A percentile compares a stretch with the other conserved stretches of the same genome.
These are phyloP conservation scores for Tilletia setariae DNA, from an alignment of 1,284 basidiomycete genomes.

Conservation along the genomic window DNA sequence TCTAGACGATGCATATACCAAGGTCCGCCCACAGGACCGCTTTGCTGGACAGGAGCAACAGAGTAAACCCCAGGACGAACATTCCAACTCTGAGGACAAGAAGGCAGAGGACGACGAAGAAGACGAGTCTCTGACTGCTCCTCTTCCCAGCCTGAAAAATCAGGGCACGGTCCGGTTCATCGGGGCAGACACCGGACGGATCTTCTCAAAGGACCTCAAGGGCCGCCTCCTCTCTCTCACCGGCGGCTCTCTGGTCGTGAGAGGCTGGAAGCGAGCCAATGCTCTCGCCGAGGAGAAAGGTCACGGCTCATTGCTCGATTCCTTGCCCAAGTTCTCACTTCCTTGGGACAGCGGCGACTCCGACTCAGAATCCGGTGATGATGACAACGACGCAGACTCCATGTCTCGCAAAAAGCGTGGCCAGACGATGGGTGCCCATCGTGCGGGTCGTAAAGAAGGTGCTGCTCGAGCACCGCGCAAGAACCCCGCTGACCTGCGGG, in stretches of 20 bases:
- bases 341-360: conserved; percentile 28
- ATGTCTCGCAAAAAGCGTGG: conserved; percentile 22
- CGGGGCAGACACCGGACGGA: conserved; percentile 48
- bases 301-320: conserved; percentile 20
- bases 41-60: conserved; percentile 24
- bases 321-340: conserved; percentile 20
- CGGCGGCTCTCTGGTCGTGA: conserved; percentile 42
- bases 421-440: conserved; percentile 26
- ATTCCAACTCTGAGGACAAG: conserved; percentile 26
- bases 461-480: conserved; percentile 24
- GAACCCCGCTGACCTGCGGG: background rate
- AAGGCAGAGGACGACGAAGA: conserved; percentile 28
- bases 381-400: conserved; percentile 3
- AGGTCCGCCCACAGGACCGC: conserved; percentile 52
- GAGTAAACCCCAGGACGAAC: conserved; percentile 17
- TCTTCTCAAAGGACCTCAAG: conserved; percentile 37
- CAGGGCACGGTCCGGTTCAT: conserved; percentile 50
- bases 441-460: conserved; percentile 28
- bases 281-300: conserved; percentile 29
- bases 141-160: conserved; percentile 41
- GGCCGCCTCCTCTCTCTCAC: conserved; percentile 36
- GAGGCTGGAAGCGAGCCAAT: conserved; percentile 45
- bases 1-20: conserved; percentile 52
- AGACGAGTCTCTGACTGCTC: conserved; percentile 25
- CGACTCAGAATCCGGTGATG: conserved; percentile 22